Base-by-base conservation (phyloP, 495 filamentous ascomycete genomes). In the Aspergillus bertholletiae region DNA sequence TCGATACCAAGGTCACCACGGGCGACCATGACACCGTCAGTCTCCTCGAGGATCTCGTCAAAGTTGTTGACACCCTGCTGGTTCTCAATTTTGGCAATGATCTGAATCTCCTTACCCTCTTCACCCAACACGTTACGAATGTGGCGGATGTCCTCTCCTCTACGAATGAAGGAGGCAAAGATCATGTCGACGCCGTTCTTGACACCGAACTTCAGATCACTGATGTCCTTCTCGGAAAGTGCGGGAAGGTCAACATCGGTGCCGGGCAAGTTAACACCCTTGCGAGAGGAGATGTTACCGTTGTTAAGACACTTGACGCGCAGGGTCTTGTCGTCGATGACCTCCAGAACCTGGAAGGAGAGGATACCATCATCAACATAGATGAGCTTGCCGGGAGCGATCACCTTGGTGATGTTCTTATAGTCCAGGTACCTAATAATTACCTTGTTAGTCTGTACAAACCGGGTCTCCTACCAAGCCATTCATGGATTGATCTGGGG, bases 31-130 rank as follows among this genome's bases (percentile, higher is more conserved):
- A 98, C 91, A 81, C 95, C 94, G 71, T 98, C 94, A 20, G 94
- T 97, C 79, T 92, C 89, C 68, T 86, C 83, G 39, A 98, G 84
- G 65, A 98, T 97, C 77, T 96, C 94, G 58, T 91, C 88, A 70
- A 98, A 97, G 83, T 98, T 98, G 87, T 97, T 97, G 56, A 90
- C 85, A 71, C 94, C 94, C 75, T 98, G 94, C 74, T 96, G 89
- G 79, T 98, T 98, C 81, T 98, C 94, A 62, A 98, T 96, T 85
- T 98, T 98, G 79, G 94, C 91, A 73, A 98, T 96, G 74, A 98
- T 97, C 82, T 98, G 95, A 65, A 98, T 97, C 62, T 95, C 88
- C 72, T 87, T 87, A 59, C 94, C 94, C n/a, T 92, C 90, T 63
- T 89, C 81, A 44, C 94, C 94, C 32, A 98, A 84, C 30, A 97